Evolutionary conservation across 768 basidiomycete species (phyloP).

Genomic region (Hortiboletus campestris): DNA sequence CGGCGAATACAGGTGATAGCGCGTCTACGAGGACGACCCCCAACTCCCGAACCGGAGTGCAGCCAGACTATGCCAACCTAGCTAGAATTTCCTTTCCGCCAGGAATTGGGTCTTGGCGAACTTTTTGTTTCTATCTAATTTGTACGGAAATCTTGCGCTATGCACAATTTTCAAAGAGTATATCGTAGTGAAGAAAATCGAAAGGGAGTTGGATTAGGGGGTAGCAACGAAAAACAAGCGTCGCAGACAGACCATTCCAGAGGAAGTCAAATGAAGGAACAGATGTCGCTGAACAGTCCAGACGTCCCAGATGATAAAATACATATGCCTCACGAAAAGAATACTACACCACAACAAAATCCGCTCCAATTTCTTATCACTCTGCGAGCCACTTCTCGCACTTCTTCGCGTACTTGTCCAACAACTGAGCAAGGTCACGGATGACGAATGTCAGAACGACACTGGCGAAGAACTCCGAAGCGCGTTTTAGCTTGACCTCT

Average conservation of each 20-base stretch:
- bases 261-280: slow-evolving; percentile 28
- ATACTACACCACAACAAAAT: slow-evolving; percentile 28
- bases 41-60: slow-evolving; percentile 50
- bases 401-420: slow-evolving; percentile 93
- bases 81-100: neutral
- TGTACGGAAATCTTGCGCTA: slow-evolving; percentile 12
- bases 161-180: slow-evolving; percentile 23
- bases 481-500: slow-evolving; percentile 73
- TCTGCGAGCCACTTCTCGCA: slow-evolving; percentile 92
- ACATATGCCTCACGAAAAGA: slow-evolving; percentile 29
- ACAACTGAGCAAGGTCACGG: slow-evolving; percentile 76
- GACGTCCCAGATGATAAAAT: slow-evolving; percentile 34
- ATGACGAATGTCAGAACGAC: slow-evolving; percentile 90
- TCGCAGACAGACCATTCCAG: slow-evolving; percentile 12
- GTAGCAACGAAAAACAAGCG: slow-evolving; percentile 11
- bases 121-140: neutral
- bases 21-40: slow-evolving; percentile 52
- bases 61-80: slow-evolving; percentile 12
- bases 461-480: slow-evolving; percentile 89
- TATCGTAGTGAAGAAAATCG: slow-evolving; percentile 24
- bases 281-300: slow-evolving; percentile 31
- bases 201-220: slow-evolving; percentile 12
- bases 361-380: slow-evolving; percentile 37
- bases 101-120: neutral
- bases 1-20: slow-evolving; percentile 61